Percentiles rank a stretch among this genome's conserved stretches.
Conservation (phyloP, 140 eudicot genomes). For the Oenanthe javanica region DNA sequence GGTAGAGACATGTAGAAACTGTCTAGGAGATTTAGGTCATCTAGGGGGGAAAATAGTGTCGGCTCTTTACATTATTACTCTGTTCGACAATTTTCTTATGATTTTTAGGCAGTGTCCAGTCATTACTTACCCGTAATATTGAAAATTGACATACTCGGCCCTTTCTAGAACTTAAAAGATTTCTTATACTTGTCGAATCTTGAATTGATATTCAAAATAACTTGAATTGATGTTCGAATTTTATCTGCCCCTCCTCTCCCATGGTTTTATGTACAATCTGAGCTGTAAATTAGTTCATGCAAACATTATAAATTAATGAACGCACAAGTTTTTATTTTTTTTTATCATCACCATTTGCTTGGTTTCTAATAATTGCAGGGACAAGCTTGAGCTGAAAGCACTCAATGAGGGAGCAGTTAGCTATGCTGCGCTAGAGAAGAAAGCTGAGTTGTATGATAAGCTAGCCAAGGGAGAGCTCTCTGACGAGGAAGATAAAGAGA, state of each 20-base stretch:
- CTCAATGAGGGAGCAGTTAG: constrained; percentile 77
- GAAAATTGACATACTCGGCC: neutral
- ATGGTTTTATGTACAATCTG: neutral
- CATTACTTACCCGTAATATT: neutral
- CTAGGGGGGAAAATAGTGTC: neutral
- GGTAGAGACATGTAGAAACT: neutral
- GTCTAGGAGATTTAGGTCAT: neutral
- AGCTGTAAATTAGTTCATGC: neutral
- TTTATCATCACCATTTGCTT: neutral
- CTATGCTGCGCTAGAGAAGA: constrained; percentile 89
- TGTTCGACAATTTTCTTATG: neutral
- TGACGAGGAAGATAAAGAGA: constrained; percentile 88
- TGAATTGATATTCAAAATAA: neutral
- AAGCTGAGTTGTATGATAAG: constrained; percentile 79
- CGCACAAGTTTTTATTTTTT: neutral
- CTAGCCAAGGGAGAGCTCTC: constrained; percentile 72
- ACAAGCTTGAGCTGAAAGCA: constrained; percentile 93
- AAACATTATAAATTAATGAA: neutral
- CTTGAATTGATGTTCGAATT: neutral
- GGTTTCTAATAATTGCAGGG: constrained; percentile 38
- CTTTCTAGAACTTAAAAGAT: neutral
- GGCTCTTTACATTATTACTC: neutral
- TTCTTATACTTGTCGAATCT: neutral
- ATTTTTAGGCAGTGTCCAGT: neutral
- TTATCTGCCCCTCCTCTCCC: neutral